These are phyloP conservation scores for Williopsis jadinii DNA, from an alignment of 1,139 yeast species.

Conservation along the genomic window DNA sequence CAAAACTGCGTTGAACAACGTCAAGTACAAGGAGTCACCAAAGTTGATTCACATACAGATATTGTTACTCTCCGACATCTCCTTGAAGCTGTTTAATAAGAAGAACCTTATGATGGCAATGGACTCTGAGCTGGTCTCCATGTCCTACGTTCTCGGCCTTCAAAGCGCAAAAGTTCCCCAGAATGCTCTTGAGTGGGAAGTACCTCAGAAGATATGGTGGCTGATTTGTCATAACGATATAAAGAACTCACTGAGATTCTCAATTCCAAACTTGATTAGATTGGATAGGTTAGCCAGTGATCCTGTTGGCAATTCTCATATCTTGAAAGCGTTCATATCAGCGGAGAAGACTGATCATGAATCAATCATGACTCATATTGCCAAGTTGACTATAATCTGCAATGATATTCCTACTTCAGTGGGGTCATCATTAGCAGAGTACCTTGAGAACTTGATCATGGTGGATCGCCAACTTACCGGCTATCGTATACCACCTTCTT, in stretches of 20 bases:
- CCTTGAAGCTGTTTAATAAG: slow-evolving; percentile 11
- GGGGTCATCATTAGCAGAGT: slow-evolving; percentile 9
- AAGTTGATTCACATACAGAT: slow-evolving; percentile 13
- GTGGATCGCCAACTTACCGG: slow-evolving; percentile 16
- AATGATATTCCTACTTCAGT: slow-evolving; percentile 13
- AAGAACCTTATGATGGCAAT: slow-evolving; percentile 12
- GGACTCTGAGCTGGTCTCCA: slow-evolving; percentile 18
- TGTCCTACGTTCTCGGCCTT: slow-evolving; percentile 16
- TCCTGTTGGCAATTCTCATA: slow-evolving; percentile 11
- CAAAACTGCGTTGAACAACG: slow-evolving; percentile 10
- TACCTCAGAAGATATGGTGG: slow-evolving; percentile 18
- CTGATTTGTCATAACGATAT: slow-evolving; percentile 16
- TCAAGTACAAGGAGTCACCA: slow-evolving; percentile 16
- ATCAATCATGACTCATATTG: slow-evolving; percentile 15
- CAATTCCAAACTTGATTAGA: slow-evolving; percentile 13
- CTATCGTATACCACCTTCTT: slow-evolving; percentile 10
- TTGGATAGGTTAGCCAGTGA: slow-evolving; percentile 10
- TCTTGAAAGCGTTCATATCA: slow-evolving; percentile 18
- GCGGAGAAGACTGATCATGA: slow-evolving; percentile 16
- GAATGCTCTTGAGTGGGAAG: slow-evolving; percentile 15
- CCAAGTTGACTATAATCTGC: slow-evolving; percentile 15
- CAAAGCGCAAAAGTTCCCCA: slow-evolving; percentile 17
- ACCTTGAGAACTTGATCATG: slow-evolving; percentile 13
- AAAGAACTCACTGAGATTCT: slow-evolving; percentile 12
- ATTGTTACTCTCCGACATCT: slow-evolving; percentile 10